phyloP scores from a whole-genome alignment of 164 flowering plant species.

The Akebia trifoliata region DNA sequence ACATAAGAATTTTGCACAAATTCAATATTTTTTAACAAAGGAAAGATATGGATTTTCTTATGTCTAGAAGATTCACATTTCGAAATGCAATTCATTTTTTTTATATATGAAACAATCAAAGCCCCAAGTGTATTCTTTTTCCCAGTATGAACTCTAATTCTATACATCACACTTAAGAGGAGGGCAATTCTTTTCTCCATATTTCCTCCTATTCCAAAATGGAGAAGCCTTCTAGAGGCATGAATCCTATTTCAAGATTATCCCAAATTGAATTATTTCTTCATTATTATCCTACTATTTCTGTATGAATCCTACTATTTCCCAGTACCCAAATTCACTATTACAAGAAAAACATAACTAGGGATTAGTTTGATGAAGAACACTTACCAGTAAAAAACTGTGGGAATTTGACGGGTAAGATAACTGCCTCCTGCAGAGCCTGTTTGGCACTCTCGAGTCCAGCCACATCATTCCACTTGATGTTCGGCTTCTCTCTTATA shows the following conservation, averaged over 20 bases:
- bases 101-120: too few species aligned
- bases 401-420: constrained; percentile 91
- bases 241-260: neutral
- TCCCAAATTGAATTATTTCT: neutral
- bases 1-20: too few species aligned
- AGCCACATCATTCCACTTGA: constrained; percentile 97
- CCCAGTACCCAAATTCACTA: neutral
- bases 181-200: neutral
- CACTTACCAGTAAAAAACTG: constrained; percentile 87
- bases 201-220: neutral
- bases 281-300: neutral
- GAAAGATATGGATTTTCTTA: too few species aligned
- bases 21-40: too few species aligned
- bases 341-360: neutral
- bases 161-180: too few species aligned
- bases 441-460: constrained; percentile 97
- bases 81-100: too few species aligned
- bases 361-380: neutral
- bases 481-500: constrained; percentile 88
- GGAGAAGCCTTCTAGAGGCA: neutral
- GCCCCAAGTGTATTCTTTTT: too few species aligned
- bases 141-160: too few species aligned
- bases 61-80: too few species aligned
- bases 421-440: constrained; percentile 96
- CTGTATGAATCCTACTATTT: neutral